Conservation (phyloP, 2,329 filamentous ascomycete species). For the Dactylellina leptospora region DNA sequence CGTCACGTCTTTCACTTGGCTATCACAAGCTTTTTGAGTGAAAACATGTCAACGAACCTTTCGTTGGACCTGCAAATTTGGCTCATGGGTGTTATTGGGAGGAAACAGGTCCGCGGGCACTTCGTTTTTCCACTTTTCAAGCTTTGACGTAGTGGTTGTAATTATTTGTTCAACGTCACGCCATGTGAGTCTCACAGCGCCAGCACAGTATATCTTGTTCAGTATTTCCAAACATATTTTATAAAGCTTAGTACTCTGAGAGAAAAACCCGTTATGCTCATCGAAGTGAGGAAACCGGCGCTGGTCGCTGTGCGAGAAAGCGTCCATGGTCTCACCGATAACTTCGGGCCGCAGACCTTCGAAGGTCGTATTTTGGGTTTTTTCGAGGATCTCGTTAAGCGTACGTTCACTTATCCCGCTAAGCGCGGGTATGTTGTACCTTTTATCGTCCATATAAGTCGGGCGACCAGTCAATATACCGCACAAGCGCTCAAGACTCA, state of each 20-base stretch:
- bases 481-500: conserved; percentile 55
- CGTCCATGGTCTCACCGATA: conserved; percentile 8
- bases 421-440: conserved; percentile 38
- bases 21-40: conserved; percentile 22
- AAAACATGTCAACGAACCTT: conserved; percentile 41
- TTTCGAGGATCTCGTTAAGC: conserved; percentile 33
- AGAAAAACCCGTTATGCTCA: conserved; percentile 54
- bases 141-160: conserved; percentile 28
- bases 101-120: conserved; percentile 28
- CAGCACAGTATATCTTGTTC: conserved; percentile 56
- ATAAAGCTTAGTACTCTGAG: conserved; percentile 56
- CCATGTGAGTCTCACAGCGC: conserved; percentile 56
- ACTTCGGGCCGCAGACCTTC: conserved; percentile 2
- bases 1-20: conserved; percentile 12
- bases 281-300: conserved; percentile 22
- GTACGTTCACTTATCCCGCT: conserved; percentile 35
- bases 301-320: conserved; percentile 7
- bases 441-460: conserved; percentile 54
- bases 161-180: conserved; percentile 55
- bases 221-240: conserved; percentile 54
- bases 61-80: conserved; percentile 40
- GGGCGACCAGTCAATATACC: conserved; percentile 56
- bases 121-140: conserved; percentile 34
- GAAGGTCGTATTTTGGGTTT: neutral
- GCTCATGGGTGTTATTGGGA: conserved; percentile 10